These are phyloP conservation scores for Fusarium graminum DNA, from an alignment of 2,329 filamentous ascomycete genomes.

Conservation along the genomic window DNA sequence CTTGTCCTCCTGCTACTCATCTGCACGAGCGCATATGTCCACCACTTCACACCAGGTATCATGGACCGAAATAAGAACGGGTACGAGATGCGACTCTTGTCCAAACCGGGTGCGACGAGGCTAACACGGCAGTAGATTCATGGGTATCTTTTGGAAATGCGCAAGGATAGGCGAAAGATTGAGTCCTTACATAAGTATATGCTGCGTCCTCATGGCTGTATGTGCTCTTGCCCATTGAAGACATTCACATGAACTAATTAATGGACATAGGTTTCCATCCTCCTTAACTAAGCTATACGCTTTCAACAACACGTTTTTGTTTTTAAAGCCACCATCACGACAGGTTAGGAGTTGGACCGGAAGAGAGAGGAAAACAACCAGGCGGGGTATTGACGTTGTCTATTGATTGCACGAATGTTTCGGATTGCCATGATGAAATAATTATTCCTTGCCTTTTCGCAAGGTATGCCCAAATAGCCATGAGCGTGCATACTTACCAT, in stretches of 20 bases:
- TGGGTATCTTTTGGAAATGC: conserved; percentile 95
- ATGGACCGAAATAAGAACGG: conserved; percentile 95
- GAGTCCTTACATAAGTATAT: conserved; percentile 95
- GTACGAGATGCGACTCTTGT: conserved; percentile 61
- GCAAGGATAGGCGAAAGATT: conserved; percentile 92
- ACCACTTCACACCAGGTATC: conserved; percentile 88
- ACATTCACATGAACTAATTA: conserved; percentile 6
- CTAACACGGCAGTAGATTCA: conserved; percentile 64
- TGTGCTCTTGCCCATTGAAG: conserved; percentile 43
- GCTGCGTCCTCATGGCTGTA: conserved; percentile 95
- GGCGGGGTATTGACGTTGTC: conserved; percentile 20
- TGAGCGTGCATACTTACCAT: conserved; percentile 6
- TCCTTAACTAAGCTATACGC: conserved; percentile 53
- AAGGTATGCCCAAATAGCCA: conserved; percentile 6
- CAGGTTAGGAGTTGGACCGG: conserved; percentile 37
- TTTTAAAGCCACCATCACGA: conserved; percentile 44
- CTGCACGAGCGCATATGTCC: conserved; percentile 94
- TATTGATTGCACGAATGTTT: conserved; percentile 25
- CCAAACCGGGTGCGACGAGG: background rate
- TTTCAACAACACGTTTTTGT: conserved; percentile 31
- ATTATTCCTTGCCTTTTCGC: conserved; percentile 11
- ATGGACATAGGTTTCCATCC: conserved; percentile 52
- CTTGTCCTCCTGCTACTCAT: conserved; percentile 94
- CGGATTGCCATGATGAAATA: conserved; percentile 29
- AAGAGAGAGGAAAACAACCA: conserved; percentile 16